Conservation (phyloP, 2,329 filamentous ascomycete genomes). For the Teratosphaeria nubilosa region DNA sequence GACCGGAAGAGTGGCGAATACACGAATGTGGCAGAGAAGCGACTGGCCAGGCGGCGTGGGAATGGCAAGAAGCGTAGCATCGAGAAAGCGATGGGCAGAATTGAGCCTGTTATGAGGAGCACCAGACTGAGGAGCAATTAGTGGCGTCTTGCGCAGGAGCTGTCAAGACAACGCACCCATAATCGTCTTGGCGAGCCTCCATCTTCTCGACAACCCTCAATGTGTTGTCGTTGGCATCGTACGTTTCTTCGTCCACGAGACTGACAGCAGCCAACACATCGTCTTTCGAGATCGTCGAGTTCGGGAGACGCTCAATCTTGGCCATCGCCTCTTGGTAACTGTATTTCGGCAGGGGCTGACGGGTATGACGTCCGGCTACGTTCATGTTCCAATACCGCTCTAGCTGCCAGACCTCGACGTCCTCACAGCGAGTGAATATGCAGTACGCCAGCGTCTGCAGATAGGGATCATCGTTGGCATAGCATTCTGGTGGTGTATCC, state of each 20-base stretch:
- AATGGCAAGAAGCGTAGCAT: neutral
- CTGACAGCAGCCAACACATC: neutral
- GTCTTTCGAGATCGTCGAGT: neutral
- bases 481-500: neutral
- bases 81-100: neutral
- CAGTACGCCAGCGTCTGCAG: neutral
- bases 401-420: neutral
- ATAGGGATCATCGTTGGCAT: neutral
- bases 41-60: neutral
- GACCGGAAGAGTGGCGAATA: neutral
- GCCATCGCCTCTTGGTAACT: neutral
- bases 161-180: neutral
- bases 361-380: neutral
- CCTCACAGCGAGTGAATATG: neutral
- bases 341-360: neutral
- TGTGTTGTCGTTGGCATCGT: neutral
- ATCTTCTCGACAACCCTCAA: neutral
- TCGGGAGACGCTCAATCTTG: neutral
- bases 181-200: neutral
- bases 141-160: neutral
- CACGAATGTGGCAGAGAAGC: neutral
- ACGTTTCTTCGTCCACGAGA: neutral
- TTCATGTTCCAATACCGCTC: neutral
- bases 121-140: neutral
- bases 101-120: neutral